Conservation (phyloP, 1,139 yeast species). For the Starmera stellimalicola region DNA sequence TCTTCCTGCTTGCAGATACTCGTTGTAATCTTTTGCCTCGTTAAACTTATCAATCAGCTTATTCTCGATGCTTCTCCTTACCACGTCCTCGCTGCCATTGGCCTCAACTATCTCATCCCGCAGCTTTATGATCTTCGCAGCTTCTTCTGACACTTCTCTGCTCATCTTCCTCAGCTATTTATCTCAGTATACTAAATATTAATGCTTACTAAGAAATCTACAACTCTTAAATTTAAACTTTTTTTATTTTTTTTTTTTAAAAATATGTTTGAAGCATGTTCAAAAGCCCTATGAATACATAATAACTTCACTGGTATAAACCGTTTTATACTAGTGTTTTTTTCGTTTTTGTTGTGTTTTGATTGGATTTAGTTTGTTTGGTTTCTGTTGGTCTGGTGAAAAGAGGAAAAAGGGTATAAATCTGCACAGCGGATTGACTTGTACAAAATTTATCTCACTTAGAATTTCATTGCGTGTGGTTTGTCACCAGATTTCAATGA, state of each 20-base stretch:
- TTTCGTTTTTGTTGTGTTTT: constrained; percentile 1
- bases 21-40: constrained; percentile 10
- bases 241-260: constrained; percentile 11
- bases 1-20: constrained; percentile 14
- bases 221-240: constrained; percentile 7
- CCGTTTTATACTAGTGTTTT: constrained; percentile 1
- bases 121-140: constrained; percentile 9
- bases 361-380: neutral
- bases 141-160: constrained; percentile 4
- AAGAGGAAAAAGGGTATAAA: no score
- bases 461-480: constrained; percentile 90
- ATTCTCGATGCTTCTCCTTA: constrained; percentile 10
- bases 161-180: neutral
- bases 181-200: neutral
- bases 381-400: neutral
- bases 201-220: neutral
- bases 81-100: constrained; percentile 1
- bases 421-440: no score
- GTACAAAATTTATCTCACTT: constrained; percentile 27
- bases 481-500: constrained; percentile 90
- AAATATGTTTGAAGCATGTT: neutral
- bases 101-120: constrained; percentile 7
- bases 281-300: constrained; percentile 5
- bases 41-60: constrained; percentile 9
- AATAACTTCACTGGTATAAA: constrained; percentile 3